Base-by-base conservation (phyloP, 2,329 filamentous ascomycete species). In the Phialophora expanda region DNA sequence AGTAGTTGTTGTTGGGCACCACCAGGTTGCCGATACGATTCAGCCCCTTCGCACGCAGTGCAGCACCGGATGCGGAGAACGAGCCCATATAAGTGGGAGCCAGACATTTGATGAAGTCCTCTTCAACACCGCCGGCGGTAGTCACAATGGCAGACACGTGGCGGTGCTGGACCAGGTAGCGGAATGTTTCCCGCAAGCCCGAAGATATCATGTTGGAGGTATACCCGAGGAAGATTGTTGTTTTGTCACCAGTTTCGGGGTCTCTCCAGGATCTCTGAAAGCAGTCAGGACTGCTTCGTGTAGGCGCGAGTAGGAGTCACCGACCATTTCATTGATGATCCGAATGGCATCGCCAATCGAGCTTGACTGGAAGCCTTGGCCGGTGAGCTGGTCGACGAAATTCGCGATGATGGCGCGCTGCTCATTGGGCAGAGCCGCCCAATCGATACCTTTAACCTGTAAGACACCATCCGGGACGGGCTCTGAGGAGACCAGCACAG, bases 131-230 rank as follows among this genome's bases (percentile, higher is more conserved):
- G 53, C 95, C 95, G 0, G 95, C 95, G 0, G 95, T 97, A 26
- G 95, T 97, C 67, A 99, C 95, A 74, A 99, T 92, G 71, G 90
- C 91, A 0, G 92, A 95, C 69, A 99, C 89, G 76, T 98, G 93
- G 69, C 89, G 89, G 81, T 99, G 93, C 80, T 98, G 87, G 53
- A 96, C 93, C 0, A 99, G 87, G 81, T 93, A 99, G 64, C 95
- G 91, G 70, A 99, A 83, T 41, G 93, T 93, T 71, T 96, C 93
- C 61, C 95, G 88, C 32, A 99, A 86, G 8, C 95, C 95, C 3
- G 94, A 99, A 0, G 95, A 98, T 74, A 99, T 97, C 73, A 99
- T 85, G 77, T 99, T 99, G 58, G 92, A 97, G 9, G 95, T 99
- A 81, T 97, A 99, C 64, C 95, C 95, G 8, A 99, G 87, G 79